These are phyloP conservation scores for Excoecaria cochinchinensis DNA, from an alignment of 345 rosid genomes.

Conservation along the genomic window DNA sequence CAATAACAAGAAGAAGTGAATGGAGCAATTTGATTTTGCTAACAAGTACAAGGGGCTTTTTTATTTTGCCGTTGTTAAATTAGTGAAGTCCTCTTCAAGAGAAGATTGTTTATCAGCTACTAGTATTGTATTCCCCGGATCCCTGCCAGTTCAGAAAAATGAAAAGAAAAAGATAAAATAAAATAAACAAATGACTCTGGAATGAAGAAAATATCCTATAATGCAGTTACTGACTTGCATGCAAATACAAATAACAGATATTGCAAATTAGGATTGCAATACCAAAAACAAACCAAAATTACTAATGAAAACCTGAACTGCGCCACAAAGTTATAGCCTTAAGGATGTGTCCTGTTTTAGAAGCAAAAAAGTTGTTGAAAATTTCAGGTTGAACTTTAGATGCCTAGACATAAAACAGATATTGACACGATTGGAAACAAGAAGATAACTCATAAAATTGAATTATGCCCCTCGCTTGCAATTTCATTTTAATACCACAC, in stretches of 20 bases:
- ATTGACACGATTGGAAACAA: background rate
- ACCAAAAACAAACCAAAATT: background rate
- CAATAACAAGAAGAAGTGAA: background rate
- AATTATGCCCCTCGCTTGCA: background rate
- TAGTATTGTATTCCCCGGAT: background rate
- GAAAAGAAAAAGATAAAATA: background rate
- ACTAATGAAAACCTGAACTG: background rate
- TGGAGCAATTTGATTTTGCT: background rate
- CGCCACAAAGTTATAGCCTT: background rate
- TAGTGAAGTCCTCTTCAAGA: slow-evolving; percentile 18
- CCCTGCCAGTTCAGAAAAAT: background rate
- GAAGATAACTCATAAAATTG: background rate
- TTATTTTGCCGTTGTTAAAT: slow-evolving; percentile 16
- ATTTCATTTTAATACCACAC: background rate
- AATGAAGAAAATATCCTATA: background rate
- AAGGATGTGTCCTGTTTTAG: background rate
- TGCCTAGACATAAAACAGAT: background rate
- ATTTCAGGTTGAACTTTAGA: background rate
- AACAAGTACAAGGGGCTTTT: slow-evolving; percentile 11
- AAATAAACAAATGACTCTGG: background rate
- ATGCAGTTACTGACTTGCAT: no score
- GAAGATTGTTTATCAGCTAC: slow-evolving; percentile 6
- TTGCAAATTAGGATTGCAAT: background rate
- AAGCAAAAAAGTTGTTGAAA: background rate
- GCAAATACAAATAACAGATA: background rate